Percentiles rank a stretch among this genome's conserved stretches.
These are phyloP conservation scores for Acaromyces ingoldii DNA, from an alignment of 1,284 basidiomycete genomes.

Conservation along the genomic window DNA sequence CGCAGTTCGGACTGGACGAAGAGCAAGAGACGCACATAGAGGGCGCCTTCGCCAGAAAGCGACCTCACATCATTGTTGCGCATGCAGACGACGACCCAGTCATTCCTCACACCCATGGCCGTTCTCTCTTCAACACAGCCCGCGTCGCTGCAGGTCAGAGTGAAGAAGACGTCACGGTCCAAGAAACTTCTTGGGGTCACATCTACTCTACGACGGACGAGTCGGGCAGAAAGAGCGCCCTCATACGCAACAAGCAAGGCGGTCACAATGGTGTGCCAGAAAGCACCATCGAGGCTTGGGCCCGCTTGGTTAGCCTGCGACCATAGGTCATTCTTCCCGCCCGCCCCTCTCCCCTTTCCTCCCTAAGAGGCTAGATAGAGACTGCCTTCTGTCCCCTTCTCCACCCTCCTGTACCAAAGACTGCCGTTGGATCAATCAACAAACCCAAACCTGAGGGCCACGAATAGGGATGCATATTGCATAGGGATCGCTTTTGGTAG, in stretches of 20 bases:
- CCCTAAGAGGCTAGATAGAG: no score
- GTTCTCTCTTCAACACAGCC: slow-evolving; percentile 16
- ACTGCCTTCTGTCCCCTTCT: no score
- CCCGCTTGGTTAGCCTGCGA: no score
- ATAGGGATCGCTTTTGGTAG: no score
- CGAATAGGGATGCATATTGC: no score
- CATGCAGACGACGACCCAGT: slow-evolving; percentile 77
- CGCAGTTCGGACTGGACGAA: neutral
- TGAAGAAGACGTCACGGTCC: neutral
- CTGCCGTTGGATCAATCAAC: no score
- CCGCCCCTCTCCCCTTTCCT: no score
- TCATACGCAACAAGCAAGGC: slow-evolving; percentile 3
- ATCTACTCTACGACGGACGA: neutral
- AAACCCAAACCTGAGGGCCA: no score
- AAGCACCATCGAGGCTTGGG: neutral
- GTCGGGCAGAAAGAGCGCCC: neutral
- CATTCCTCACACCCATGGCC: slow-evolving; percentile 68
- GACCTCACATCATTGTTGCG: slow-evolving; percentile 67
- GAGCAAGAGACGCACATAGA: no score
- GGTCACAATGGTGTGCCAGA: slow-evolving; percentile 1
- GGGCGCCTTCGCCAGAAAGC: no score
- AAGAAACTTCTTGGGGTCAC: neutral
- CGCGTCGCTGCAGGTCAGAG: neutral
- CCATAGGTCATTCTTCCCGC: no score
- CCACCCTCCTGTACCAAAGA: no score